Evolutionary conservation across 2,329 filamentous ascomycete species (phyloP), one percentile per base, ranked within the genome.

Genomic region (Ilyonectria destructans): DNA sequence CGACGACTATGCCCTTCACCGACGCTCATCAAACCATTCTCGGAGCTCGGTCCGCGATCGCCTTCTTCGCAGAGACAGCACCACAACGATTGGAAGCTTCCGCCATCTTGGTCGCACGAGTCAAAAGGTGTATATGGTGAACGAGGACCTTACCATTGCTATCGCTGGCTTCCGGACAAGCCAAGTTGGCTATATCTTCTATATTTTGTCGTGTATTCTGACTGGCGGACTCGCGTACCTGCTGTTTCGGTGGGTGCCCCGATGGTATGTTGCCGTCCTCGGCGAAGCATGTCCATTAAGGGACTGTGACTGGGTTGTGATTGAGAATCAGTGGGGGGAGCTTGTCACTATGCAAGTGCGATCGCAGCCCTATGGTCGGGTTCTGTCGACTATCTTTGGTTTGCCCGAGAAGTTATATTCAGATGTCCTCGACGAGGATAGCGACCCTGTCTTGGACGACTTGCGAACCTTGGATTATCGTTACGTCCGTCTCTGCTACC

Each of bases 271-370:
- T 57, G 88, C 87, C 56, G 79, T 98, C 48, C 85, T 93, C 46
- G 96, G 96, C 31, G 88, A 85, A 60, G 83, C 90, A 6, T 89
- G 89, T 17, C 85, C 93, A 2, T 84, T 99, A 33, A 87, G 88
- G 61, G 89, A 93, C 62, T 96, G 94, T 76, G 87, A 93, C 67
- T 99, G 97, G 96, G 92, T 97, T 49, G 95, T 97, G 31, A 89
- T 98, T 71, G 96, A 98, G 87, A 98, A 99, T 77, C 95, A 98
- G 87, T 98, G 96, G 96, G 93, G 93, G 57, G 96, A 98, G 80
- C 93, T 98, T 80, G 86, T 88, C 13, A 89, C 96, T n/a, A 89
- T 97, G 76, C 78, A 90, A 57, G 87, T 98, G 13, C 85, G 86
- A 43, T 81, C 80, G 17, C 84, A 83, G 62, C 78, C 80, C 21